phyloP scores from a whole-genome alignment of 2,329 filamentous ascomycete genomes.

The Penicillium verrucosum region DNA sequence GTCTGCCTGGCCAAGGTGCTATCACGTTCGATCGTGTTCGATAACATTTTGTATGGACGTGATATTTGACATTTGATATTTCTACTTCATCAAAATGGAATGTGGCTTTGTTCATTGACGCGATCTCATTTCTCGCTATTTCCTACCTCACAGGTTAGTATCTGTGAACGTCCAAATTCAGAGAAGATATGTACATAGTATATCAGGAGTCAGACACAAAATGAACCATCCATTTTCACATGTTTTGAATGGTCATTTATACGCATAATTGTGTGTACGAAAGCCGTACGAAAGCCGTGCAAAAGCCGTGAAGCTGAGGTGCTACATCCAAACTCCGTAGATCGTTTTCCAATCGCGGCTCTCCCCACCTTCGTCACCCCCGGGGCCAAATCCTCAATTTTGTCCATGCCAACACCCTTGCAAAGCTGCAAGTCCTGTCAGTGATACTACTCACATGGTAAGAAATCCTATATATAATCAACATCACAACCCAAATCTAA shows the following conservation, averaged over 20 bases:
- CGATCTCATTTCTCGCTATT: neutral
- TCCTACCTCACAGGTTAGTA: neutral
- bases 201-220: neutral
- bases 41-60: neutral
- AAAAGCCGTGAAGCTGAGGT: neutral
- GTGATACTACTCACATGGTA: conserved; percentile 3
- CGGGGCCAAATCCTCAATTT: neutral
- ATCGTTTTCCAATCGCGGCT: neutral
- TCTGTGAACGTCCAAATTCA: neutral
- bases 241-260: neutral
- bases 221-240: neutral
- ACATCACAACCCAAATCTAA: neutral
- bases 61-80: neutral
- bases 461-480: neutral
- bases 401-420: neutral
- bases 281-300: neutral
- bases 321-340: neutral
- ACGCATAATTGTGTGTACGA: neutral
- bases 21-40: conserved; percentile 22
- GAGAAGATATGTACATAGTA: neutral
- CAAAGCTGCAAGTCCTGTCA: neutral
- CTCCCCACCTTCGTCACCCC: conserved; percentile 5
- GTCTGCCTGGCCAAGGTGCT: conserved; percentile 2
- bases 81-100: neutral
- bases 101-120: neutral